A percentile compares a stretch with the other conserved stretches of the same genome.
Evolutionary conservation across 352 stramenopile species (phyloP).

Genomic region (Phytopythium montanum): DNA sequence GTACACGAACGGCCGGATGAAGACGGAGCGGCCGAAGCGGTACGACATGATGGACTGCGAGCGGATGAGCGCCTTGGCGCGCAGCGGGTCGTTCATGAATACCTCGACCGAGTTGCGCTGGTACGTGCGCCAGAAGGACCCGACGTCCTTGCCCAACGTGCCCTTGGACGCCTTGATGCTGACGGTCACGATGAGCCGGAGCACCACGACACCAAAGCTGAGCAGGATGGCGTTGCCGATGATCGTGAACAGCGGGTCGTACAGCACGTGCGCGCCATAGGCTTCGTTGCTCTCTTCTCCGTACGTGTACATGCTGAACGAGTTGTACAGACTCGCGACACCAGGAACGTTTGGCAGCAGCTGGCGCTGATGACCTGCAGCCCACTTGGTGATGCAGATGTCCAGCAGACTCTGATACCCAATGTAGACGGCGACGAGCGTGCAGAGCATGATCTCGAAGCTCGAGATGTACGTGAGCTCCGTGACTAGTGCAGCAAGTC

Average conservation of each 20-base stretch:
- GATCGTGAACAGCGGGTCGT: slow-evolving; percentile 14
- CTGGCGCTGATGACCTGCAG: slow-evolving; percentile 12
- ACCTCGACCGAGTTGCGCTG: slow-evolving; percentile 24
- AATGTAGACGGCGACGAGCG: slow-evolving; percentile 14
- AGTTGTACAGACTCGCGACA: slow-evolving; percentile 14
- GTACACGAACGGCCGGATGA: slow-evolving; percentile 23
- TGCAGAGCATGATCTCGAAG: slow-evolving; percentile 22
- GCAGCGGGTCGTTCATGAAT: slow-evolving; percentile 19
- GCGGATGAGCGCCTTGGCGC: slow-evolving; percentile 19
- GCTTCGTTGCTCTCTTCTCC: slow-evolving; percentile 14
- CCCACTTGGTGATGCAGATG: slow-evolving; percentile 13
- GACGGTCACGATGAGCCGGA: slow-evolving; percentile 9
- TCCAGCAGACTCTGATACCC: slow-evolving; percentile 12
- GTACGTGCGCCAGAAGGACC: slow-evolving; percentile 17
- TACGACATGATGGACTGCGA: slow-evolving; percentile 19
- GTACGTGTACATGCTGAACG: slow-evolving; percentile 19
- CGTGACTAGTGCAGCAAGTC: slow-evolving; percentile 15
- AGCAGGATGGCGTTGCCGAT: slow-evolving; percentile 13
- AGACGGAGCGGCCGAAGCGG: slow-evolving; percentile 18
- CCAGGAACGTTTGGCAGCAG: slow-evolving; percentile 8
- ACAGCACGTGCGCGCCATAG: slow-evolving; percentile 9
- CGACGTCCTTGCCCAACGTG: slow-evolving; percentile 11
- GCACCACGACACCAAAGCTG: slow-evolving; percentile 5
- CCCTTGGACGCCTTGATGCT: background rate
- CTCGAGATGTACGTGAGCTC: slow-evolving; percentile 19